These are phyloP conservation scores for Tylopilus vinaceipallidus DNA, from an alignment of 768 basidiomycete genomes.

Conservation along the genomic window DNA sequence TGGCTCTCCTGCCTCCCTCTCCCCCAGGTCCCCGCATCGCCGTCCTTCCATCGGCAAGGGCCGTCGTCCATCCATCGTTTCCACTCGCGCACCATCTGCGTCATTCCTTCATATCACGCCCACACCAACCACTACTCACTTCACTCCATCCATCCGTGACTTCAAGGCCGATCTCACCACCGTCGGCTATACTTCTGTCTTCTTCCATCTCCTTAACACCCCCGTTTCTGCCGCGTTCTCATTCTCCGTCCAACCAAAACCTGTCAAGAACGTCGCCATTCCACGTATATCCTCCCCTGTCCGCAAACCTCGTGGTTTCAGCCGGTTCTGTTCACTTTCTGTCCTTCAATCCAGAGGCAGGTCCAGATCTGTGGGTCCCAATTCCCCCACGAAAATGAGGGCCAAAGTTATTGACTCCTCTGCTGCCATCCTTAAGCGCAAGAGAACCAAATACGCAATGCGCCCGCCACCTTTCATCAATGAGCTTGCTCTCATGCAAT, in stretches of 20 bases:
- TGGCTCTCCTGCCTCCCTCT: constrained; percentile 54
- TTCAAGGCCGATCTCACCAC: constrained; percentile 53
- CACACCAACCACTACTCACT: constrained; percentile 37
- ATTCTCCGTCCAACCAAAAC: constrained; percentile 5
- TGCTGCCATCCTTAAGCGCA: constrained; percentile 42
- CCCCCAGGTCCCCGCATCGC: constrained; percentile 40
- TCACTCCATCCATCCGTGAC: constrained; percentile 41
- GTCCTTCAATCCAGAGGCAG: constrained; percentile 41
- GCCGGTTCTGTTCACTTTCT: constrained; percentile 52
- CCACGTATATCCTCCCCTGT: constrained; percentile 9
- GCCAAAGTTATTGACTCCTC: constrained; percentile 17
- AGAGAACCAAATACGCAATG: constrained; percentile 50
- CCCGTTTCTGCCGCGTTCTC: constrained; percentile 32
- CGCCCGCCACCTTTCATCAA: constrained; percentile 53
- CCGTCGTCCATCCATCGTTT: constrained; percentile 38
- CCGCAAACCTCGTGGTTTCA: constrained; percentile 32
- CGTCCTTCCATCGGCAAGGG: constrained; percentile 31
- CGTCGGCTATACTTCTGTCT: constrained; percentile 65
- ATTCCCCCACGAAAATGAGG: constrained; percentile 27
- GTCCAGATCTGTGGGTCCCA: constrained; percentile 35
- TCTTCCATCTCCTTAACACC: constrained; percentile 56
- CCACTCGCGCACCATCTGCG: constrained; percentile 39
- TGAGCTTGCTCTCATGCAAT: constrained; percentile 70
- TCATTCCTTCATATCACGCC: constrained; percentile 46
- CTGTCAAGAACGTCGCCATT: constrained; percentile 19